Conservation (phyloP, 352 stramenopile genomes). For the Pythium coloratum region DNA sequence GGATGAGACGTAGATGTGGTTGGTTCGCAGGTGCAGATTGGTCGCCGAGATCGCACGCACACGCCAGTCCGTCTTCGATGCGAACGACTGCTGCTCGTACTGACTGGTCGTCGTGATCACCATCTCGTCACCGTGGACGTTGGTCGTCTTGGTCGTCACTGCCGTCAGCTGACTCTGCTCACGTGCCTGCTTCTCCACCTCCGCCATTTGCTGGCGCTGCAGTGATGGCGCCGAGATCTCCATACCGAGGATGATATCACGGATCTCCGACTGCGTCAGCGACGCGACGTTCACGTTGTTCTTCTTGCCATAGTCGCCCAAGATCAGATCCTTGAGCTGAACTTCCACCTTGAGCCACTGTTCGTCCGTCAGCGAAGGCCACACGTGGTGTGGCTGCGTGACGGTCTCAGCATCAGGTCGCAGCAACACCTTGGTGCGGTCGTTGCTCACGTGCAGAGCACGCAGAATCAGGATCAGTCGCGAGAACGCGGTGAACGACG, state of each 20-base stretch:
- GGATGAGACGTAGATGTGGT: slow-evolving; percentile 99
- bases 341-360: slow-evolving; percentile 99
- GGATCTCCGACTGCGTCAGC: slow-evolving; percentile 99
- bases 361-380: slow-evolving; percentile 98
- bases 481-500: slow-evolving; percentile 99
- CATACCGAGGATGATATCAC: slow-evolving; percentile 99
- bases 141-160: slow-evolving; percentile 99
- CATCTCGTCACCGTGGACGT: slow-evolving; percentile 99
- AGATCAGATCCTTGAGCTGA: slow-evolving; percentile 98
- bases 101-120: slow-evolving; percentile 99
- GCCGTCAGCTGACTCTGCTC: slow-evolving; percentile 98
- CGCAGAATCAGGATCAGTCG: slow-evolving; percentile 99
- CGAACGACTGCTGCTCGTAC: slow-evolving; percentile 99
- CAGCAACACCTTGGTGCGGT: slow-evolving; percentile 96
- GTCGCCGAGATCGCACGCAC: slow-evolving; percentile 98
- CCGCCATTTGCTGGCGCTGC: slow-evolving; percentile 99
- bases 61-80: slow-evolving; percentile 99
- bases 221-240: slow-evolving; percentile 99
- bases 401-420: slow-evolving; percentile 98
- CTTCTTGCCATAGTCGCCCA: slow-evolving; percentile 99
- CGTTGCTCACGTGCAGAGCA: slow-evolving; percentile 97
- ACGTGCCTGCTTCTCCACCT: slow-evolving; percentile 98
- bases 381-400: slow-evolving; percentile 99
- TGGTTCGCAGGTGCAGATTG: slow-evolving; percentile 98
- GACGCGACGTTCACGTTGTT: slow-evolving; percentile 99